Base-by-base conservation (phyloP, 495 filamentous ascomycete species). In the Tuber calosporum region DNA sequence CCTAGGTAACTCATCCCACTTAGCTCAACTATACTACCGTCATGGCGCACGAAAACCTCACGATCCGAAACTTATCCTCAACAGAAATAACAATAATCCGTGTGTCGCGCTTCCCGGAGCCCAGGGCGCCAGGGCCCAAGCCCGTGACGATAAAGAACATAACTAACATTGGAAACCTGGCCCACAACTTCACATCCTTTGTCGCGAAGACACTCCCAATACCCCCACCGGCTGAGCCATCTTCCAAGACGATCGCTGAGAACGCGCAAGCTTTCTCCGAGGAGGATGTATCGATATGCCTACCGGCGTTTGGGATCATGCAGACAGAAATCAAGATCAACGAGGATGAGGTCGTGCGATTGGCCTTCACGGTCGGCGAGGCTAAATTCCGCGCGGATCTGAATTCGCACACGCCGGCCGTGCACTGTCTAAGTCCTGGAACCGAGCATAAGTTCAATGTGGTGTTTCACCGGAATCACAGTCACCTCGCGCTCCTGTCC, bases 41-140 rank as follows among this genome's bases (percentile, higher is more conserved):
- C 13, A 62, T 62, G 53, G 53, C 73, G 36, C 74, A 73, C 20
- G 73, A 77, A 53, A 72, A 71, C 11, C 83, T 98, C 66, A 93
- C 88, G 7, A 89, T 99, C 82, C 94, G 94, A 77, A 99, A 99
- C 81, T 86, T 97, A 72, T 94, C 93, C 48, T 84, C 88, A 74
- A 91, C 86, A 8, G 85, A 89, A 1, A 84, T 97, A 40, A 87
- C 89, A 66, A 84, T 98, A 77, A 92, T 88, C 82, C 83, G 87
- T 72, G 85, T 96, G 72, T 90, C 96, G 82, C 90, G 88, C 73
- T 93, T 93, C 79, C 87, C 84, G 75, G 83, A 84, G 0, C 83
- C 85, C 69, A 82, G 86, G 62, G 79, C 80, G 41, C 72, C 74
- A 45, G 26, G 58, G 13, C 77, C 73, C 6, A 38, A 53, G 13